These are phyloP conservation scores for Pseudoscleropodium purum DNA, from an alignment of 225 moss, liverwort and hornwort genomes.

Conservation along the genomic window DNA sequence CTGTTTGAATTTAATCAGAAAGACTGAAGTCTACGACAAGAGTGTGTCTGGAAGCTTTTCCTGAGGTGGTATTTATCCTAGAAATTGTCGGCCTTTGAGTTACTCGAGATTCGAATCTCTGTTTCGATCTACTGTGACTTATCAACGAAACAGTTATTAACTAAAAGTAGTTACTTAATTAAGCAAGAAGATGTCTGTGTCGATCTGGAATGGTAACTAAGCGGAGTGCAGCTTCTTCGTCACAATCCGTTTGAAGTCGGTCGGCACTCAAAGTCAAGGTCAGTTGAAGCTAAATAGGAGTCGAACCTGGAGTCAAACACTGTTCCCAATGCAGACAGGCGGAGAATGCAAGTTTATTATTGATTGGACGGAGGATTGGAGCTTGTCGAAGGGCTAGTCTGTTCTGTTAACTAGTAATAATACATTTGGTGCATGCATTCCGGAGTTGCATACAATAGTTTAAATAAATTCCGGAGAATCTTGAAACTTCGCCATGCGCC, in stretches of 20 bases:
- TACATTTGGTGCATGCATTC: not conserved
- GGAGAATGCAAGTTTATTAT: not conserved
- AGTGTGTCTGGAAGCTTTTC: not conserved
- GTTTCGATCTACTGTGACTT: not conserved
- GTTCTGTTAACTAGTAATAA: too few relatives aligned
- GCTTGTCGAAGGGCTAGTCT: not conserved
- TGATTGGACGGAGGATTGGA: not conserved
- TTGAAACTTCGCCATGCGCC: not conserved
- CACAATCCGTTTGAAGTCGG: not conserved
- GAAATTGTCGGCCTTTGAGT: not conserved
- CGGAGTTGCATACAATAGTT: not conserved
- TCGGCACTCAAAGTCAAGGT: not conserved
- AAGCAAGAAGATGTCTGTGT: not conserved
- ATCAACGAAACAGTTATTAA: not conserved
- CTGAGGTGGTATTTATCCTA: not conserved
- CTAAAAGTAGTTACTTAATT: not conserved
- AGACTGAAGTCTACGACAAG: not conserved
- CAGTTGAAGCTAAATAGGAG: not conserved
- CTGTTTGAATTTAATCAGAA: not conserved
- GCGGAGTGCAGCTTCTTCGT: not conserved
- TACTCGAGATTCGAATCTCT: not conserved
- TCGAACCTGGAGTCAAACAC: not conserved
- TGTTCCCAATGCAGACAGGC: not conserved
- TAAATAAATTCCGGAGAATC: not conserved
- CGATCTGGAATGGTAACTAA: not conserved